These are phyloP conservation scores for Cutaneotrichosporon mucoides DNA, from an alignment of 1,284 basidiomycete species.

Conservation along the genomic window DNA sequence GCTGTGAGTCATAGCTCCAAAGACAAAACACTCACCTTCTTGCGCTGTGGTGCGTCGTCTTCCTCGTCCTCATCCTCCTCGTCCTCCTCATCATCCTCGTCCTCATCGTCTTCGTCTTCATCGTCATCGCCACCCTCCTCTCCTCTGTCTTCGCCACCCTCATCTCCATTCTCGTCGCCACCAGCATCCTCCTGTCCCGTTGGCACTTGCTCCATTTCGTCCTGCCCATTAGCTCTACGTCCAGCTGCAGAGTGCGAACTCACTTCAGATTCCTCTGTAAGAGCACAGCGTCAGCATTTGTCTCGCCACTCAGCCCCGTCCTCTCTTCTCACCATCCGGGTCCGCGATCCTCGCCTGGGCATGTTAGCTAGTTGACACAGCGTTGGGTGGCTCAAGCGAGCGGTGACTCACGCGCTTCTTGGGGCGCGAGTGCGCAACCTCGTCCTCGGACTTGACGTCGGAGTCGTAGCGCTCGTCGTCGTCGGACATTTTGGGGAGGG, in stretches of 20 bases:
- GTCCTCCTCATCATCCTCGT: constrained; percentile 48
- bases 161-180: constrained; percentile 42
- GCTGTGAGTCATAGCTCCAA: constrained; percentile 1
- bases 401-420: constrained; percentile 37
- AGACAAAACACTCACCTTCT: constrained; percentile 7
- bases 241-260: constrained; percentile 7
- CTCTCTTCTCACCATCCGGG: constrained; percentile 32
- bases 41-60: background rate
- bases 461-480: constrained; percentile 23
- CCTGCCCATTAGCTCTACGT: constrained; percentile 4
- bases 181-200: constrained; percentile 49
- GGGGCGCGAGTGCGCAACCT: constrained; percentile 15
- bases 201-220: constrained; percentile 22
- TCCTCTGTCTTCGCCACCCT: constrained; percentile 28
- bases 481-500: constrained; percentile 26
- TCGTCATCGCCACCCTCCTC: constrained; percentile 53
- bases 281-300: background rate
- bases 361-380: background rate
- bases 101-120: constrained; percentile 58
- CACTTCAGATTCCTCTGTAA: constrained; percentile 25
- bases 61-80: constrained; percentile 18
- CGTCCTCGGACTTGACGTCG: constrained; percentile 21
- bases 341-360: constrained; percentile 33
- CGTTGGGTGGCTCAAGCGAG: constrained; percentile 29
- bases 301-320: background rate